Evolutionary conservation across 2,329 filamentous ascomycete species (phyloP).

Genomic region (Boeremia exigua): DNA sequence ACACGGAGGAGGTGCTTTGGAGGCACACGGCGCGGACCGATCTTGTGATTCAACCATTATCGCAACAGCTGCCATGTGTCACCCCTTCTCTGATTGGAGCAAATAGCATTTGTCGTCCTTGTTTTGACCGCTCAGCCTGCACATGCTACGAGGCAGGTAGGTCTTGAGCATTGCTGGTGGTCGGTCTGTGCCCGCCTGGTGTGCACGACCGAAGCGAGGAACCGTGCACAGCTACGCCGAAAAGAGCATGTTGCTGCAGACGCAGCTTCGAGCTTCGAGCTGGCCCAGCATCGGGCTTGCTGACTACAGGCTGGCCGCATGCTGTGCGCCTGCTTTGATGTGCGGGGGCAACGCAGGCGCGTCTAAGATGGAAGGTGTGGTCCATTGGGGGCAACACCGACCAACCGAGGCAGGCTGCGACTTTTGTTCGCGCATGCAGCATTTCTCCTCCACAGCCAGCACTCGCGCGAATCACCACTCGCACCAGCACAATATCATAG

Average conservation of each 20-base stretch:
- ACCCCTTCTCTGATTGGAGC: neutral
- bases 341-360: neutral
- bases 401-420: constrained; percentile 11
- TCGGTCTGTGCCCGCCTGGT: too few relatives aligned
- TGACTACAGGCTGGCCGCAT: neutral
- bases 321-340: neutral
- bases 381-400: constrained; percentile 14
- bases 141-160: too few relatives aligned
- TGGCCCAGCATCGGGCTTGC: constrained; percentile 2
- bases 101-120: too few relatives aligned
- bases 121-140: too few relatives aligned
- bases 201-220: too few relatives aligned
- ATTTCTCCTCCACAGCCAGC: constrained; percentile 1
- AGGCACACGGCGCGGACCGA: neutral
- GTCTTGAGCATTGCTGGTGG: too few relatives aligned
- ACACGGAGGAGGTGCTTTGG: neutral
- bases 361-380: constrained; percentile 3
- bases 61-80: neutral
- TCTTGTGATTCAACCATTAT: neutral
- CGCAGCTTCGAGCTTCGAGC: neutral
- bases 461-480: constrained; percentile 8
- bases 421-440: constrained; percentile 9
- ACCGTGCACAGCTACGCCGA: too few relatives aligned
- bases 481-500: constrained; percentile 10
- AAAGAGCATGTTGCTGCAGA: neutral